These are phyloP conservation scores for Phytopythium sindhum DNA, from an alignment of 352 stramenopile genomes.

Conservation along the genomic window DNA sequence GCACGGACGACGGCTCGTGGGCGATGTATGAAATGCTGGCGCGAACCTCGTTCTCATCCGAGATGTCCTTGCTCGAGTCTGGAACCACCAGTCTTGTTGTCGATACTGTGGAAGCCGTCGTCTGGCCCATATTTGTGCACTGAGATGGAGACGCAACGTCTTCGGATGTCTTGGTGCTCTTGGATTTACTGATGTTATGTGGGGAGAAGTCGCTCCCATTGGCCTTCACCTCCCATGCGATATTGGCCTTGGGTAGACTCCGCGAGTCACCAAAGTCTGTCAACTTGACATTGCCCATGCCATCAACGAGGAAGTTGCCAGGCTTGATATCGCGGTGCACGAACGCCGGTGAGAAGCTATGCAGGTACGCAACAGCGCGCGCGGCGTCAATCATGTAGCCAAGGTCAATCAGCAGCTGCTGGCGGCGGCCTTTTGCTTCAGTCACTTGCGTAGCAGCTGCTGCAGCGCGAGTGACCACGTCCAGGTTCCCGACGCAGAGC, in stretches of 20 bases:
- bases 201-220: constrained; percentile 6
- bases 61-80: background rate
- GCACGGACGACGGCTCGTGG: background rate
- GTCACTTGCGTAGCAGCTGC: constrained; percentile 11
- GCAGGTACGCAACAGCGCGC: constrained; percentile 48
- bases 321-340: constrained; percentile 61
- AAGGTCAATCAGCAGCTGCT: constrained; percentile 53
- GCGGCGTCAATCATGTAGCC: constrained; percentile 62
- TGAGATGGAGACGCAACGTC: background rate
- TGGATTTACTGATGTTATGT: background rate
- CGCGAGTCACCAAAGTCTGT: constrained; percentile 54
- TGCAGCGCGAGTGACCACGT: constrained; percentile 28
- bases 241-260: constrained; percentile 33
- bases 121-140: background rate
- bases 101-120: background rate
- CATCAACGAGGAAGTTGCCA: constrained; percentile 46
- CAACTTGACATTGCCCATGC: constrained; percentile 40
- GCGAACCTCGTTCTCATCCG: background rate
- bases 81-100: background rate
- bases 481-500: constrained; percentile 45
- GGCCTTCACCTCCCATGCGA: constrained; percentile 30
- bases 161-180: background rate
- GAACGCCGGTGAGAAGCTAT: constrained; percentile 55
- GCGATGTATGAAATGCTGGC: background rate
- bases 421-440: constrained; percentile 13